Evolutionary conservation across 345 rosid species (phyloP).

Genomic region (Linum lewisii): DNA sequence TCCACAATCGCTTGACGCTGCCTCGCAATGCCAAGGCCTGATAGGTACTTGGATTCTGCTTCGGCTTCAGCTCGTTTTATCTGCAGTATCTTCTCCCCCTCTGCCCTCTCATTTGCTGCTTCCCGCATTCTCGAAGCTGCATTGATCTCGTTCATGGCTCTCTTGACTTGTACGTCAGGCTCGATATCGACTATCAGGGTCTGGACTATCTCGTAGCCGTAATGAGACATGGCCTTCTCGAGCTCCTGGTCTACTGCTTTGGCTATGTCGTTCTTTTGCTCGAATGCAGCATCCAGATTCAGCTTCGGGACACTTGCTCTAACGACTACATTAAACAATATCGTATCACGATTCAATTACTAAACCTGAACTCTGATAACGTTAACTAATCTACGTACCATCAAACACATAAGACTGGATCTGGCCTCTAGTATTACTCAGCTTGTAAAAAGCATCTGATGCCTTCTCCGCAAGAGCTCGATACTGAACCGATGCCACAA

Average conservation of each 20-base stretch:
- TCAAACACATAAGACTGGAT: too few relatives aligned
- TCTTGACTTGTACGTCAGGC: background rate
- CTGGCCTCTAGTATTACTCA: too few relatives aligned
- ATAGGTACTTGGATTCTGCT: conserved; percentile 1
- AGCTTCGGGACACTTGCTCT: background rate
- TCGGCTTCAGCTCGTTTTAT: conserved; percentile 1
- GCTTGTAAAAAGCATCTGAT: too few relatives aligned
- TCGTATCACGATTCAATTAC: too few relatives aligned
- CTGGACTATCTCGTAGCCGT: conserved; percentile 2
- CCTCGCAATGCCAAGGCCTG: background rate
- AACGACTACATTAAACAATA: background rate
- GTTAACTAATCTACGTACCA: too few relatives aligned
- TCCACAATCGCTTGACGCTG: conserved; percentile 2
- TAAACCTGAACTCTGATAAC: too few relatives aligned
- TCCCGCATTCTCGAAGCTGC: conserved; percentile 3
- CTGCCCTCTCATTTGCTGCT: background rate
- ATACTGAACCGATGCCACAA: too few relatives aligned
- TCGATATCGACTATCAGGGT: background rate
- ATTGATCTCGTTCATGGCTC: conserved; percentile 2
- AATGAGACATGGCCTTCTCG: background rate
- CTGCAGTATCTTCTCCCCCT: conserved; percentile 1
- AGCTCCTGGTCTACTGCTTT: conserved; percentile 1
- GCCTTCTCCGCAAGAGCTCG: too few relatives aligned
- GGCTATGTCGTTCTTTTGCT: background rate
- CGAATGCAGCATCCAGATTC: background rate